Conservation (phyloP, 2,329 filamentous ascomycete species). For the Penicillium brasilianum region DNA sequence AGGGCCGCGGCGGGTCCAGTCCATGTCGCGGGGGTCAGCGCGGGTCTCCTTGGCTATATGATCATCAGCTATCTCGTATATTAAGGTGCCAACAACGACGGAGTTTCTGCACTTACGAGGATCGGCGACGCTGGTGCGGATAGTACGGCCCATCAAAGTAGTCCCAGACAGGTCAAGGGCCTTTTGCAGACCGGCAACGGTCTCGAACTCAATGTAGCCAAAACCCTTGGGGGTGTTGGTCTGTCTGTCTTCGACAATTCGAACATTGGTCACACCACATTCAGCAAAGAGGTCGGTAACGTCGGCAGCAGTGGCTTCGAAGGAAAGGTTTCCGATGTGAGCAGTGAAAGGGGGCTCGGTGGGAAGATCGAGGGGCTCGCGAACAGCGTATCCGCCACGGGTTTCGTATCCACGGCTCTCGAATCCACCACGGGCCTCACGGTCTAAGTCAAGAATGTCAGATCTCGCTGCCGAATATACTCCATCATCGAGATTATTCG, state of each 20-base stretch:
- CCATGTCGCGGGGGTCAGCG: slow-evolving; percentile 79
- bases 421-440: slow-evolving; percentile 17
- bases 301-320: slow-evolving; percentile 84
- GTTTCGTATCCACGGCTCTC: slow-evolving; percentile 23
- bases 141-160: slow-evolving; percentile 83
- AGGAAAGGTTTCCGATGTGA: slow-evolving; percentile 94
- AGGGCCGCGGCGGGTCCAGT: slow-evolving; percentile 94
- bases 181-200: slow-evolving; percentile 86
- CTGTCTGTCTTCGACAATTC: slow-evolving; percentile 95
- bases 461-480: slow-evolving; percentile 1
- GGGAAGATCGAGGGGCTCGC: slow-evolving; percentile 81
- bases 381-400: slow-evolving; percentile 47
- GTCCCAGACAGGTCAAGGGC: slow-evolving; percentile 82
- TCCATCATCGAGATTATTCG: not conserved
- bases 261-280: slow-evolving; percentile 86
- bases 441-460: slow-evolving; percentile 37
- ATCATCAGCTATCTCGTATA: slow-evolving; percentile 40
- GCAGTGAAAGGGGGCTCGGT: slow-evolving; percentile 93
- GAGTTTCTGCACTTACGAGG: slow-evolving; percentile 69
- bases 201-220: slow-evolving; percentile 93
- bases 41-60: slow-evolving; percentile 76
- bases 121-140: slow-evolving; percentile 94
- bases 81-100: too few relatives aligned
- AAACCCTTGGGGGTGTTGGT: slow-evolving; percentile 96
- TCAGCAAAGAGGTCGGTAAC: slow-evolving; percentile 84